Evolutionary conservation across 768 basidiomycete genomes (phyloP).

Genomic region (Tulasnella sp.): DNA sequence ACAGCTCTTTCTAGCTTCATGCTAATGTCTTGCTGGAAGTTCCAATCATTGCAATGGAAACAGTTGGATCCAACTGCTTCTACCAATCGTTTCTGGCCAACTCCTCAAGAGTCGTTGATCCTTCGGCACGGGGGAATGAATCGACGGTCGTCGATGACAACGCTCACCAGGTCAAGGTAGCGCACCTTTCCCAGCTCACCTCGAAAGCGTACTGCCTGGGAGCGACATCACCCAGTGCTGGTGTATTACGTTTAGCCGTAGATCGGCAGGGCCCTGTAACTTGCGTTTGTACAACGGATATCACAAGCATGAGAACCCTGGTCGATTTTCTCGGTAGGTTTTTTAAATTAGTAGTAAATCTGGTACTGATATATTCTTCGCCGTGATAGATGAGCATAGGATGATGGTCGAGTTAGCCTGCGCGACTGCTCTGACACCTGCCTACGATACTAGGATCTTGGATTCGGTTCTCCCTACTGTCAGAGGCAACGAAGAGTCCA

Average conservation of each 20-base stretch:
- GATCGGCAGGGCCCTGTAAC: slow-evolving; percentile 43
- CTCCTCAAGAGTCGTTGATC: neutral
- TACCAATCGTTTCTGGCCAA: slow-evolving; percentile 55
- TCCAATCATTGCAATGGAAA: slow-evolving; percentile 54
- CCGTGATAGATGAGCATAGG: slow-evolving; percentile 54
- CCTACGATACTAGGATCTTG: slow-evolving; percentile 48
- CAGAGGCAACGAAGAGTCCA: too few relatives aligned
- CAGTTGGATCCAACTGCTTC: slow-evolving; percentile 61
- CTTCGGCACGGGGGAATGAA: neutral
- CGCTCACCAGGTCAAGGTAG: slow-evolving; percentile 39
- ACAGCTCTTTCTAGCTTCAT: neutral
- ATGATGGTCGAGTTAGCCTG: slow-evolving; percentile 64
- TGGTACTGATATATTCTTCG: neutral
- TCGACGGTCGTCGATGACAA: slow-evolving; percentile 33
- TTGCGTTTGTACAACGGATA: slow-evolving; percentile 53
- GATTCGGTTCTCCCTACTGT: too few relatives aligned
- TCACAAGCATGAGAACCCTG: slow-evolving; percentile 51
- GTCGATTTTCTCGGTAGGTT: slow-evolving; percentile 45
- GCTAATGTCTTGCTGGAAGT: slow-evolving; percentile 29
- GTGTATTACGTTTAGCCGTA: slow-evolving; percentile 52
- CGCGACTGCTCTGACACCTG: slow-evolving; percentile 53
- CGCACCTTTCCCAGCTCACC: slow-evolving; percentile 43
- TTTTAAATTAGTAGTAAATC: neutral
- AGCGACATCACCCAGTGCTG: slow-evolving; percentile 50
- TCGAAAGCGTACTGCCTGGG: slow-evolving; percentile 62